Conservation (phyloP, 2,329 filamentous ascomycete genomes). For the Xylariales sp. region DNA sequence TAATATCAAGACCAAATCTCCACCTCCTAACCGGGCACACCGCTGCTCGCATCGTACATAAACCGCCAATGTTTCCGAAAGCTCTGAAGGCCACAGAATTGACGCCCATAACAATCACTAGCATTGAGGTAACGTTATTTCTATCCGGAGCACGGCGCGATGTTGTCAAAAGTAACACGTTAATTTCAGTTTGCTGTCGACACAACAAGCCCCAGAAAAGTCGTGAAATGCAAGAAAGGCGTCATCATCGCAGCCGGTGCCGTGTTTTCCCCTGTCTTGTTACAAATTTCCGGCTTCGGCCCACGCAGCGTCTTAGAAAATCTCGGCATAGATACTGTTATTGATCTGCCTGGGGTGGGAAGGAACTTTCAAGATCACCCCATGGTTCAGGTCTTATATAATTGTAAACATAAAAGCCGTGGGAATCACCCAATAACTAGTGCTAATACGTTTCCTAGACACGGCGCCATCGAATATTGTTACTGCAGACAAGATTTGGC, state of each 20-base stretch:
- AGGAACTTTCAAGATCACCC: constrained; percentile 26
- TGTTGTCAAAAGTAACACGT: no score
- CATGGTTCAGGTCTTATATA: constrained; percentile 21
- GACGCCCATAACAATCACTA: no score
- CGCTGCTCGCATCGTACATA: no score
- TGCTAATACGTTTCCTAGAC: not conserved
- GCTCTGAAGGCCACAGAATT: no score
- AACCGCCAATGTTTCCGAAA: no score
- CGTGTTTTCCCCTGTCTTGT: constrained; percentile 22
- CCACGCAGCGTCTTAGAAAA: constrained; percentile 19
- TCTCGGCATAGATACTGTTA: constrained; percentile 19
- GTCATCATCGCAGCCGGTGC: constrained; percentile 25
- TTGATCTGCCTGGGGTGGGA: constrained; percentile 27
- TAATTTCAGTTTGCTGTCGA: constrained; percentile 23
- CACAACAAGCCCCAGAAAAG: constrained; percentile 12
- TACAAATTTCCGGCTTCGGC: constrained; percentile 29
- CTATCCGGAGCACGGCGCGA: no score
- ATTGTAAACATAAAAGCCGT: constrained; percentile 18
- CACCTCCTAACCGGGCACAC: constrained; percentile 32
- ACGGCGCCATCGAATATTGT: not conserved
- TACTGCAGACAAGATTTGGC: not conserved
- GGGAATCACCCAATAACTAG: not conserved
- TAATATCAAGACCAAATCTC: constrained; percentile 30
- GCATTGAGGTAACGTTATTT: no score
- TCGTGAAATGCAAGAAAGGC: constrained; percentile 21